Conservation (phyloP, 2,329 filamentous ascomycete genomes). For the Stagonosporopsis cucurbitacearum region DNA sequence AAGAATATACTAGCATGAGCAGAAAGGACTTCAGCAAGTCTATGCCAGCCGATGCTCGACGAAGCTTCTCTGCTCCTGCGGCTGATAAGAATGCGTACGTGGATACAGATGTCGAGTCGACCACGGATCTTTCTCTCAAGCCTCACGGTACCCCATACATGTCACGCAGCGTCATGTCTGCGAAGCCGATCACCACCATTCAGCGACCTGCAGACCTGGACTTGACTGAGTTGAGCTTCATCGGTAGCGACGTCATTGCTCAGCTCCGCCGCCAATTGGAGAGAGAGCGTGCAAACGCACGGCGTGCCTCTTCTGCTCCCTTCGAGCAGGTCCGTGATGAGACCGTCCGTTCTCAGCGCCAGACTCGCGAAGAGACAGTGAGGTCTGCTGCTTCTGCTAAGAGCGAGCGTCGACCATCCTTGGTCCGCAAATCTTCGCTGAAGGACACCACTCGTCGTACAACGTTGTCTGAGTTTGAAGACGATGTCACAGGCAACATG, state of each 20-base stretch:
- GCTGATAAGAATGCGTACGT: conserved; percentile 29
- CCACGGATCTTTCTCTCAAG: conserved; percentile 49
- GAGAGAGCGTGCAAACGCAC: conserved; percentile 57
- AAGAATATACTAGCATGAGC: conserved; percentile 33
- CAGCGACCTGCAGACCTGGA: conserved; percentile 42
- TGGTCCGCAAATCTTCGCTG: conserved; percentile 63
- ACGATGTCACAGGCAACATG: conserved; percentile 45
- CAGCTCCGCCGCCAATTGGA: conserved; percentile 62
- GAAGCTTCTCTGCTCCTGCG: conserved; percentile 45
- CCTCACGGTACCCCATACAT: conserved; percentile 39
- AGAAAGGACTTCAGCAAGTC: conserved; percentile 24
- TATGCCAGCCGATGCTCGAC: conserved; percentile 24
- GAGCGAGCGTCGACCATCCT: conserved; percentile 48
- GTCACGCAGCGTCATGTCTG: conserved; percentile 31
- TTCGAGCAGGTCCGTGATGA: conserved; percentile 47
- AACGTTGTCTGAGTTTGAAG: conserved; percentile 38
- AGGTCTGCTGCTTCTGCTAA: conserved; percentile 47
- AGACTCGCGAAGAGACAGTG: conserved; percentile 50
- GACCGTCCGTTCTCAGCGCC: conserved; percentile 48
- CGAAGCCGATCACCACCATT: conserved; percentile 26
- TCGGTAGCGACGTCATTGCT: conserved; percentile 61
- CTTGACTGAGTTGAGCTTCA: conserved; percentile 62
- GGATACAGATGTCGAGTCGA: conserved; percentile 45
- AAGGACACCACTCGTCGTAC: conserved; percentile 56
- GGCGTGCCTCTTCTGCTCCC: conserved; percentile 32